Base-by-base conservation (phyloP, 2,329 filamentous ascomycete genomes). In the Mycogone perniciosa region DNA sequence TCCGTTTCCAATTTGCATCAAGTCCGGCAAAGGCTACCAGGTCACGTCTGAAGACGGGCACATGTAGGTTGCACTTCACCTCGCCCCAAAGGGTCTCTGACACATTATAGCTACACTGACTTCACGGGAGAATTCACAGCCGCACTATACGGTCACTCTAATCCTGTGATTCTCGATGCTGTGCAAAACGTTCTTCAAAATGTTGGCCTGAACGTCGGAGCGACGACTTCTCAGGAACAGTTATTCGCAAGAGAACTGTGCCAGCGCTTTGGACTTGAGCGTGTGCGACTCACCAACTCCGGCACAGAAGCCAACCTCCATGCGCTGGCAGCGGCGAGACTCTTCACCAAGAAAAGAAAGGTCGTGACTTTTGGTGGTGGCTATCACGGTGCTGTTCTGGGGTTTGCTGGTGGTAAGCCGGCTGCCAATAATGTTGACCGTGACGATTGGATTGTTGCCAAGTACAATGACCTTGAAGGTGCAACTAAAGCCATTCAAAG, bases 241-340 rank as follows among this genome's bases (percentile, higher is more conserved):
- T 57, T 69, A 11, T 68, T 81, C 26, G 82, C 81, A 0, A 58
- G 64, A 7, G 60, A 73, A n/a, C 61, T 85, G n/a, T 76, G 73
- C 51, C 58, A 65, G 7, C 71, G 82, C 4, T 84, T 86, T 56
- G 59, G 63, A 0, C 65, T 85, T 5, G 79, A 82, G 6, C 70
- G 73, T 9, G 66, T 85, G 4, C 72, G 83, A 1, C 85, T 86
- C 63, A 75, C 77, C 39, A 86, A 85, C 63, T 83, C 80, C 0
- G 83, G 83, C 2, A 86, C 83, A 0, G 83, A 86, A 62, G 81
- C 81, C 4, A 85, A 81, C 46, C 69, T 80, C 5, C 76, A 82
- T 59, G 81, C 81, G 2, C 60, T 86, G 1, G 76, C 74, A 4
- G 74, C 71, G 1, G 81, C 80, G 0, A 71, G 76, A 7, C 67